Conservation (phyloP, 1,284 basidiomycete species). For the Pyrrhoderma lamaoense region DNA sequence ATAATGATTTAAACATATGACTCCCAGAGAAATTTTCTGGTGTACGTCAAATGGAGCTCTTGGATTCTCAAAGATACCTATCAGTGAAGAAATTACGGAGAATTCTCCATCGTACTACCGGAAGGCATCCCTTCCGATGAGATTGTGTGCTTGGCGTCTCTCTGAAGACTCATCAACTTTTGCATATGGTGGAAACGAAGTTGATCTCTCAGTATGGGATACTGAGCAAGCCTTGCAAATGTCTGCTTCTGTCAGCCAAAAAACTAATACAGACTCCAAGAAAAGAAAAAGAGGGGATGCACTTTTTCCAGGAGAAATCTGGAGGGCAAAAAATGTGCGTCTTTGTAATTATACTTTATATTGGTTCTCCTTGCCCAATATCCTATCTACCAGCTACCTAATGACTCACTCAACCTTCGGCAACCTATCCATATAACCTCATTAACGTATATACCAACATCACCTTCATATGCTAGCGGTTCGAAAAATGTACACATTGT, state of each 20-base stretch:
- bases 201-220: slow-evolving; percentile 81
- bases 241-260: slow-evolving; percentile 11
- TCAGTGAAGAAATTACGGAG: slow-evolving; percentile 19
- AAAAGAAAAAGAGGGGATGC: slow-evolving; percentile 66
- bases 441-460: slow-evolving; percentile 45
- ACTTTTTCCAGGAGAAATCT: slow-evolving; percentile 64
- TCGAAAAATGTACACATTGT: slow-evolving; percentile 42
- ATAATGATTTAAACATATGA: neutral
- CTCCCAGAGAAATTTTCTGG: slow-evolving; percentile 13
- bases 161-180: slow-evolving; percentile 49
- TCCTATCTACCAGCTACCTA: slow-evolving; percentile 48
- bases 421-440: slow-evolving; percentile 77
- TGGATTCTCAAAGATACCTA: slow-evolving; percentile 10
- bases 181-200: slow-evolving; percentile 82
- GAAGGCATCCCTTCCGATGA: slow-evolving; percentile 47
- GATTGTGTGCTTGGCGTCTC: slow-evolving; percentile 60
- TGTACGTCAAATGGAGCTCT: slow-evolving; percentile 17
- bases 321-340: slow-evolving; percentile 72
- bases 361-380: neutral
- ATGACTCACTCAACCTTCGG: slow-evolving; percentile 72
- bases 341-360: neutral
- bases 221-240: slow-evolving; percentile 56
- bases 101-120: slow-evolving; percentile 17
- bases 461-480: slow-evolving; percentile 29
- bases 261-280: slow-evolving; percentile 29